Conservation (phyloP, 1,139 yeast genomes). For the Hansenula lynferdii region DNA sequence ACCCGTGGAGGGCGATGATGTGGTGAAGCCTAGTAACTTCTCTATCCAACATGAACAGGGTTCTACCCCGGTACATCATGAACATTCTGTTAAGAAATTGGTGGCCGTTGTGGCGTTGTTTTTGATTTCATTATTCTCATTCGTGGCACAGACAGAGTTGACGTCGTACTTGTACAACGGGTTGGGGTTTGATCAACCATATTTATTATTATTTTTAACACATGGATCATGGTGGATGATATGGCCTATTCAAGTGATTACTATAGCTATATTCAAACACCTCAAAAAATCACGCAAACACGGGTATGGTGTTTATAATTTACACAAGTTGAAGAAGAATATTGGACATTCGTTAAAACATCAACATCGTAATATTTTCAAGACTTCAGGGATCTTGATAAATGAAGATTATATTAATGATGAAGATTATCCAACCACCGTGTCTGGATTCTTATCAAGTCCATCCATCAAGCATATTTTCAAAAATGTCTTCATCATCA, state of each 20-base stretch:
- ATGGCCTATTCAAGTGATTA: slow-evolving; percentile 69
- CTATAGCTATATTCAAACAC: slow-evolving; percentile 42
- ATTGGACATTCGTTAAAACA: slow-evolving; percentile 25
- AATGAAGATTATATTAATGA: slow-evolving; percentile 21
- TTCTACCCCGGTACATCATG: slow-evolving; percentile 1
- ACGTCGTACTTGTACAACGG: slow-evolving; percentile 65
- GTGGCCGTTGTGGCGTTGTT: slow-evolving; percentile 54
- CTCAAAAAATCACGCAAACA: slow-evolving; percentile 24
- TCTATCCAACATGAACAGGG: too few species aligned
- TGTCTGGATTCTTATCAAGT: slow-evolving; percentile 34
- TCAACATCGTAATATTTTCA: slow-evolving; percentile 37
- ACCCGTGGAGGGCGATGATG: too few species aligned
- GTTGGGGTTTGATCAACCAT: slow-evolving; percentile 62
- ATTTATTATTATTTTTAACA: slow-evolving; percentile 60
- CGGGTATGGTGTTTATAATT: slow-evolving; percentile 16
- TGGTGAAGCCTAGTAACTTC: too few species aligned
- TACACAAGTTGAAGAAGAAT: slow-evolving; percentile 25
- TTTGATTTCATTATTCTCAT: slow-evolving; percentile 53
- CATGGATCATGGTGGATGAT: slow-evolving; percentile 77
- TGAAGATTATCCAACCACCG: slow-evolving; percentile 33
- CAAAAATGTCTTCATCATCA: slow-evolving; percentile 38
- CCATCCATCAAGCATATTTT: slow-evolving; percentile 47
- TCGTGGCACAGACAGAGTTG: slow-evolving; percentile 76
- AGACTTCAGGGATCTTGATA: slow-evolving; percentile 28
- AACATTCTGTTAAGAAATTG: slow-evolving; percentile 32